Base-by-base conservation (phyloP, 495 filamentous ascomycete genomes). In the Annulohypoxylon nitens region DNA sequence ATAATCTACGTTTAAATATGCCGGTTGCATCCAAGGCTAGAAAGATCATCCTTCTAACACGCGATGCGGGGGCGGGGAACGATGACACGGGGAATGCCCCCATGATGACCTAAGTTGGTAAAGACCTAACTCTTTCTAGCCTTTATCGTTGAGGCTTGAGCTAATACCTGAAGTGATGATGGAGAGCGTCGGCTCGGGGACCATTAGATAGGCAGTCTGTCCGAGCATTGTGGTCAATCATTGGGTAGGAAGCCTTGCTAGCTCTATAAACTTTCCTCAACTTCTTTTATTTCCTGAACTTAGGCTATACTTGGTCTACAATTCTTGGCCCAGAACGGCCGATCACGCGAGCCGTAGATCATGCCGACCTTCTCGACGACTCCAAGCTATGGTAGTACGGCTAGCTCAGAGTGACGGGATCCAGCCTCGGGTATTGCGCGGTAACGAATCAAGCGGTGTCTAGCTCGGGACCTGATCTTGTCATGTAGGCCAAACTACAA, bases 271-370 rank as follows among this genome's bases (percentile, higher is more conserved):
- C 9, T 18, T 43, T 65, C 25, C 60, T 34, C 48, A 11, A 48
- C 26, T 7, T 57, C 33, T 61, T 39, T 48, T 53, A 45, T 39
- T 12, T 43, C 37, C 14, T 16, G 67, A 70, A 16, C 71, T 74
- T 74, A 74, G 71, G 30, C 71, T 74, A 74, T 74, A 70, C 57
- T 70, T 59, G 39, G 47, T 37, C 2, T 36, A 51, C 50, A 18
- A 45, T 45, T 63, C 67, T 67, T 67, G 71, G 71, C 58, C 67
- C 43, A 70, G 67, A 74, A 64, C 14, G 57, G 34, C 51, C 71
- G 50, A 74, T 69, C 37, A n/a, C 50, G 57, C 33, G 41, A 59
- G 23, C 7, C 63, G 23, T 20, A 62, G 58, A 58, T 34, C 30
- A 67, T 70, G 67, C 62, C 71, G 71, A 41, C 18, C 14, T 25